These are phyloP conservation scores for Lasiodiplodia sp. DNA, from an alignment of 2,329 filamentous ascomycete genomes.

Conservation along the genomic window DNA sequence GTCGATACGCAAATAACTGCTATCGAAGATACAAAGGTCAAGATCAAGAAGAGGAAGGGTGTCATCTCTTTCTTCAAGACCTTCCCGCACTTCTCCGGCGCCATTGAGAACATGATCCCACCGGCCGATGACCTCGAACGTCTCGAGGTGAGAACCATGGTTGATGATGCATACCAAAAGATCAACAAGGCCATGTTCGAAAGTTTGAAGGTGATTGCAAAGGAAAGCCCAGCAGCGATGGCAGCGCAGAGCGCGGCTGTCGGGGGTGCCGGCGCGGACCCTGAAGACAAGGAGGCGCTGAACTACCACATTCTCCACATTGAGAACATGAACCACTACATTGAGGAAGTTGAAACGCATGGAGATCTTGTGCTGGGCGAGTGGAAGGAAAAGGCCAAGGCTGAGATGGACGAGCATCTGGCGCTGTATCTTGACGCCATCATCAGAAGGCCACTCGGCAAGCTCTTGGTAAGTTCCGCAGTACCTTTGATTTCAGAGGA, in stretches of 20 bases:
- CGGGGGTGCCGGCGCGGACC: slow-evolving; percentile 53
- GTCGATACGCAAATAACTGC: slow-evolving; percentile 94
- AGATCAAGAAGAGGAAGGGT: slow-evolving; percentile 97
- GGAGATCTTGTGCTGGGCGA: slow-evolving; percentile 78
- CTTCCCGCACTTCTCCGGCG: slow-evolving; percentile 84
- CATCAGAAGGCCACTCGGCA: slow-evolving; percentile 86
- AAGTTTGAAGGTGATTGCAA: slow-evolving; percentile 92
- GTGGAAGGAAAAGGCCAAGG: slow-evolving; percentile 79
- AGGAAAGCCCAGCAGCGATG: slow-evolving; percentile 64
- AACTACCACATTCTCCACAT: slow-evolving; percentile 98
- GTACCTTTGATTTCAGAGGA: not conserved
- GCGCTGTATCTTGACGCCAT: slow-evolving; percentile 85
- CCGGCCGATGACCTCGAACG: slow-evolving; percentile 52
- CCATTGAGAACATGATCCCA: slow-evolving; percentile 83
- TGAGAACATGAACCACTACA: slow-evolving; percentile 98
- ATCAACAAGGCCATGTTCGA: slow-evolving; percentile 97
- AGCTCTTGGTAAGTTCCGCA: slow-evolving; percentile 67
- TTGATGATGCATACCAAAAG: slow-evolving; percentile 87
- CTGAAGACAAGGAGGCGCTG: slow-evolving; percentile 93
- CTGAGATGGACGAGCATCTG: slow-evolving; percentile 87
- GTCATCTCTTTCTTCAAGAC: slow-evolving; percentile 95
- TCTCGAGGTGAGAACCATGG: slow-evolving; percentile 73
- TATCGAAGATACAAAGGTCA: slow-evolving; percentile 98
- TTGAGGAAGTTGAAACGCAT: slow-evolving; percentile 84
- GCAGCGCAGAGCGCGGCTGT: slow-evolving; percentile 59